Percentiles rank a stretch among this genome's conserved stretches.
phyloP scores from a whole-genome alignment of 1,284 basidiomycete species.

The Ustilago bromivora region DNA sequence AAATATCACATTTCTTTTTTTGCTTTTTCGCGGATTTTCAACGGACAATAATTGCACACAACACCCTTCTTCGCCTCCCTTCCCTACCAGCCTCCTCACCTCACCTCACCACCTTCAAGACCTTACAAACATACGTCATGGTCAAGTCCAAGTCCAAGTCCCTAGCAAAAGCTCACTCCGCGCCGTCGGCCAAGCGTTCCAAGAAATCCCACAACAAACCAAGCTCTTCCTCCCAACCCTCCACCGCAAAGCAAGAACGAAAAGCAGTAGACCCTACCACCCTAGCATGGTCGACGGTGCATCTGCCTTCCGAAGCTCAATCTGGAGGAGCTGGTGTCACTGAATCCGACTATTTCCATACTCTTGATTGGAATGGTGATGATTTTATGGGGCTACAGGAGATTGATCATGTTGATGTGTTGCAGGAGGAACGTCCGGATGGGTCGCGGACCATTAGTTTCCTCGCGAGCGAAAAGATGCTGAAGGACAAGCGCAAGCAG shows the following conservation, averaged over 20 bases:
- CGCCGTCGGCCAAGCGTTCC: conserved; percentile 10
- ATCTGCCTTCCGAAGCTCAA: conserved; percentile 46
- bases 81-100: neutral
- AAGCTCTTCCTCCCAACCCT: conserved; percentile 13
- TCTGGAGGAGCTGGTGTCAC: conserved; percentile 49
- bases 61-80: neutral
- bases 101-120: neutral
- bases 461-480: conserved; percentile 38
- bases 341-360: conserved; percentile 52
- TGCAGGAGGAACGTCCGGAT: conserved; percentile 48
- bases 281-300: conserved; percentile 54
- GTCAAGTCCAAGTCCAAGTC: conserved; percentile 24
- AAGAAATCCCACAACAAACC: conserved; percentile 9
- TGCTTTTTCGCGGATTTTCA: neutral
- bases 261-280: conserved; percentile 35
- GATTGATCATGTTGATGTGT: conserved; percentile 63
- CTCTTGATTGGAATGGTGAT: conserved; percentile 51
- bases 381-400: conserved; percentile 68
- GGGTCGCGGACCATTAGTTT: conserved; percentile 54
- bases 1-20: conserved; percentile 20
- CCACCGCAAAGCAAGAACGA: conserved; percentile 17
- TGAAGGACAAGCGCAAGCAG: conserved; percentile 35
- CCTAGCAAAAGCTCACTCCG: neutral
- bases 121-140: conserved; percentile 12
- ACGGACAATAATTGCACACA: neutral